phyloP scores from a whole-genome alignment of 768 basidiomycete genomes.

The Pleurotus tuoliensis region DNA sequence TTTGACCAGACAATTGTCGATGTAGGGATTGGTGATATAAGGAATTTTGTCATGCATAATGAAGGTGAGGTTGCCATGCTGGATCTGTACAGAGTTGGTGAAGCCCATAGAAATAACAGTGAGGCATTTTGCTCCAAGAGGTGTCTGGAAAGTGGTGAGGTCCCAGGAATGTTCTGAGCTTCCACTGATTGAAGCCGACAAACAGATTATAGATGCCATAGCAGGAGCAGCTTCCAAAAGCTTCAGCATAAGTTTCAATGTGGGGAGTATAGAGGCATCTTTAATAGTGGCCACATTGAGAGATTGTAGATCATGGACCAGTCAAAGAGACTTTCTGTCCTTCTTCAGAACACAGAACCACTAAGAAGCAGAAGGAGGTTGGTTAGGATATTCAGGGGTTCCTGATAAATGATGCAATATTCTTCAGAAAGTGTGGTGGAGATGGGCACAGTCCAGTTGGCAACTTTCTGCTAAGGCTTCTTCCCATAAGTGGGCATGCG shows the following conservation, averaged over 20 bases:
- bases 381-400: slow-evolving; percentile 21
- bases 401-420: slow-evolving; percentile 6
- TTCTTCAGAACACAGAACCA: slow-evolving; percentile 28
- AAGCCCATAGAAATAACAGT: no score
- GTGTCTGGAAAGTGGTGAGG: slow-evolving; percentile 11
- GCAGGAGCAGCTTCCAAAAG: slow-evolving; percentile 28
- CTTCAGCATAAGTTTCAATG: slow-evolving; percentile 26
- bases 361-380: slow-evolving; percentile 12
- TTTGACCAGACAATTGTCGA: slow-evolving; percentile 28
- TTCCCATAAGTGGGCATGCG: background rate
- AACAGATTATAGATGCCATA: slow-evolving; percentile 29
- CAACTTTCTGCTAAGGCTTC: slow-evolving; percentile 6
- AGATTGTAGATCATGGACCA: slow-evolving; percentile 28
- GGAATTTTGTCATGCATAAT: slow-evolving; percentile 27
- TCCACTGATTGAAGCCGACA: slow-evolving; percentile 31
- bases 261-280: slow-evolving; percentile 24
- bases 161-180: slow-evolving; percentile 35
- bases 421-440: slow-evolving; percentile 18
- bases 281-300: background rate
- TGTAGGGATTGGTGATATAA: slow-evolving; percentile 20
- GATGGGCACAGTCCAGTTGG: slow-evolving; percentile 11
- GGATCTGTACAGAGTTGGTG: no score
- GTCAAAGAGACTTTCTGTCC: slow-evolving; percentile 6
- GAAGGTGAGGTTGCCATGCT: slow-evolving; percentile 18
- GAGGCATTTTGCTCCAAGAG: no score